Conservation (phyloP, 2,329 filamentous ascomycete genomes). For the Diplodia sapinea region DNA sequence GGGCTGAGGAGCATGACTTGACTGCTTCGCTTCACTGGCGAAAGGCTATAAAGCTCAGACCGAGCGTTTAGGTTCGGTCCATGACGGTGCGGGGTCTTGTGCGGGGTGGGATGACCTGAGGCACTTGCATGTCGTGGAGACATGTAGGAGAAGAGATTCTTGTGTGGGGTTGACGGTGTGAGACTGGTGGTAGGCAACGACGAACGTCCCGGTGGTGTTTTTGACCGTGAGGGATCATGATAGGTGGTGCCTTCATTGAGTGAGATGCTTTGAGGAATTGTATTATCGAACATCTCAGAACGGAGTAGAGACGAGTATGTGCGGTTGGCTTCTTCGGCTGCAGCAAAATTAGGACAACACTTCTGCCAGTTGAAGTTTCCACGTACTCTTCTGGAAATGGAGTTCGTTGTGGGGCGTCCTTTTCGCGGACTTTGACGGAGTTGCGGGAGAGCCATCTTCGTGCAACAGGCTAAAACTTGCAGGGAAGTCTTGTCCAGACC, state of each 20-base stretch:
- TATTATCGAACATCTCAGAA: conserved; percentile 88
- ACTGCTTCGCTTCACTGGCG: conserved; percentile 89
- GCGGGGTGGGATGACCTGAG: conserved; percentile 84
- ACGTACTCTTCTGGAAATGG: conserved; percentile 82
- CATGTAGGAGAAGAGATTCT: conserved; percentile 94
- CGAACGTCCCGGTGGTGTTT: conserved; percentile 77
- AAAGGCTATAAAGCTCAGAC: conserved; percentile 94
- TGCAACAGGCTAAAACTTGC: conserved; percentile 91
- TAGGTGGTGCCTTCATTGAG: conserved; percentile 60
- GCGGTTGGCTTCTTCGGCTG: conserved; percentile 90
- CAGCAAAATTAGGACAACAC: conserved; percentile 34
- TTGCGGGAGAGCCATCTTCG: conserved; percentile 91
- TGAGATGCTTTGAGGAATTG: conserved; percentile 80
- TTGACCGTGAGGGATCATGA: conserved; percentile 72
- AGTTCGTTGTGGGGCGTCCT: conserved; percentile 86
- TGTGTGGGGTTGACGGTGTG: conserved; percentile 94
- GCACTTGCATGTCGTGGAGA: conserved; percentile 66
- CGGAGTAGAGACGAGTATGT: conserved; percentile 88
- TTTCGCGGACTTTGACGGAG: conserved; percentile 83
- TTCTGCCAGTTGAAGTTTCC: neutral
- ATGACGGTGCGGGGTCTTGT: conserved; percentile 85
- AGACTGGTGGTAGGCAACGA: conserved; percentile 73
- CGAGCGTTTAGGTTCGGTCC: conserved; percentile 86
- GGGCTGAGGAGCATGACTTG: conserved; percentile 93
- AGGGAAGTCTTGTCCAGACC: conserved; percentile 89